Evolutionary conservation across 371 early-diverging fungal genomes (phyloP).

Genomic region (Choanephora cucurbitarum): DNA sequence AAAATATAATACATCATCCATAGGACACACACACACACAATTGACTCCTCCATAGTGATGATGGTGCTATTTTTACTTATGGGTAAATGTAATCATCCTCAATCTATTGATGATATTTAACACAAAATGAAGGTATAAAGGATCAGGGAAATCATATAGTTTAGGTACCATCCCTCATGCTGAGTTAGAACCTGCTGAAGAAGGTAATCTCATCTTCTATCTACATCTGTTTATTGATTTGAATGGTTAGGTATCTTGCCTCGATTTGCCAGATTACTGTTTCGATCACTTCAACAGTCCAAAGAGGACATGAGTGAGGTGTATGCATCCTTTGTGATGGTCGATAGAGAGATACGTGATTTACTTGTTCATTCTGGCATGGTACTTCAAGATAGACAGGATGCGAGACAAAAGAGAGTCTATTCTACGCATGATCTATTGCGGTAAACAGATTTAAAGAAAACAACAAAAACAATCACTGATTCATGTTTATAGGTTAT

Average conservation of each 20-base stretch:
- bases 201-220: constrained; percentile 9
- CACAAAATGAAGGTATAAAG: constrained; percentile 54
- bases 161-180: constrained; percentile 78
- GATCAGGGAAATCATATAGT: constrained; percentile 93
- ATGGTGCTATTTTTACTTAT: constrained; percentile 91
- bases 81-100: constrained; percentile 74
- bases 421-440: constrained; percentile 13
- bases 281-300: constrained; percentile 42
- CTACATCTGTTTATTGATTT: background rate
- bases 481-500: too few relatives aligned
- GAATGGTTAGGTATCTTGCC: constrained; percentile 85
- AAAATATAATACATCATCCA: background rate
- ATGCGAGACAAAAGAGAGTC: constrained; percentile 10
- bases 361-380: constrained; percentile 53
- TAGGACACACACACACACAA: constrained; percentile 40
- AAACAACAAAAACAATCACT: too few relatives aligned
- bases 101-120: too few relatives aligned
- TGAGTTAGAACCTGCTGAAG: background rate
- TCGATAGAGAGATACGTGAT: constrained; percentile 91
- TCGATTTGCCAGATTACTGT: constrained; percentile 70
- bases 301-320: constrained; percentile 53
- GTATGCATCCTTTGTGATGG: constrained; percentile 75
- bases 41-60: constrained; percentile 45
- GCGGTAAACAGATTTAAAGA: background rate
- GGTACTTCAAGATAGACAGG: constrained; percentile 21